Evolutionary conservation across 192 early-diverging fungal species (phyloP), one percentile per base, ranked within the genome.

Genomic region (Gaertneriomyces semiglobifer): DNA sequence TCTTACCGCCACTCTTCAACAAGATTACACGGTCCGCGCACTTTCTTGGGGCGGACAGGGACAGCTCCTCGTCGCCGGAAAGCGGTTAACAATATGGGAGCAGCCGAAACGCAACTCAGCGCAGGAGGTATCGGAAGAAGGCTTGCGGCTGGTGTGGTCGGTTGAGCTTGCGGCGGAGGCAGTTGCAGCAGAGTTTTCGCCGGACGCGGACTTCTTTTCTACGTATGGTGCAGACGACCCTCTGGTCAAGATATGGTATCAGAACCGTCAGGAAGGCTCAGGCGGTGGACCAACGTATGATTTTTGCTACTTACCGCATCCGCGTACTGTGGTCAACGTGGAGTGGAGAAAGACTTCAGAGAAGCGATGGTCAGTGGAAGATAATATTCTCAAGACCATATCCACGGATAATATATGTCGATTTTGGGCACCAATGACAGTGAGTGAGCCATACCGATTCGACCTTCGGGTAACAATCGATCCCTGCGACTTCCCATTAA

Each of bases 251-350:
- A 68, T 90, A 7, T 89, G 88, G 88, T 79, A 82, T 59, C 61
- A 66, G 50, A 62, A 43, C 16, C 25, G 25, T 33, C 40, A 42
- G 33, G 11, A 9, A 38, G 68, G 60, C 12, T 5, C 55, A 39
- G 3, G 55, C 39, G 18, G 55, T 5, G 12, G 12, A 18, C 66
- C 44, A 44, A 18, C n/a, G 20, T 81, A 75, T 43, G 70, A 79
- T 44, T 92, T 91, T 74, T 59, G 63, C 41, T 89, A 88, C 63
- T 57, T 92, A 38, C 74, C 88, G 14, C 91, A 92, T 71, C 83
- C 88, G 44, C 60, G 74, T 45, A 57, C 74, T 9, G 85, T 92
- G 0, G 69, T 70, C 0, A 77, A 85, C 53, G 79, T 89, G 63
- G 78, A 82, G 50, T 92, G 91, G 91, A 70, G 89, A 43, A 7